Conservation (phyloP, 2,329 filamentous ascomycete species). For the Ophiostoma himal-ulmi region DNA sequence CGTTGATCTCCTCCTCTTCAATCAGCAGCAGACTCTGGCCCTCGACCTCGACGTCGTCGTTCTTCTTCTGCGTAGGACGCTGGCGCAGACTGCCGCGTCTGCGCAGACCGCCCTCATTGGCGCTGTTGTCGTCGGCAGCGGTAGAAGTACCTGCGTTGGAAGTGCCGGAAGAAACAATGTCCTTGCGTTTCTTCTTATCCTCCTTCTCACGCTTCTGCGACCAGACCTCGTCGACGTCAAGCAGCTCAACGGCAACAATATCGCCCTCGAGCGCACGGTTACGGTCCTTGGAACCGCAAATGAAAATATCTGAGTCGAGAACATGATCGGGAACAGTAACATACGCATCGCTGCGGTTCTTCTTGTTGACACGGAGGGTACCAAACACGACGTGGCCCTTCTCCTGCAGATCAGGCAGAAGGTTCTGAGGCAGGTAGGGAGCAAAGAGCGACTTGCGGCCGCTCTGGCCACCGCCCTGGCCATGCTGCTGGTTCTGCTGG, state of each 20-base stretch:
- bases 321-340: conserved; percentile 83
- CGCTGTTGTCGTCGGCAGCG: conserved; percentile 51
- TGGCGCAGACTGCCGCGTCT: conserved; percentile 92
- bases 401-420: conserved; percentile 78
- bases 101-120: conserved; percentile 76
- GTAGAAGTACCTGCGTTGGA: conserved; percentile 60
- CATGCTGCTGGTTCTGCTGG: conserved; percentile 64
- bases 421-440: conserved; percentile 92
- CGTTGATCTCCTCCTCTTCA: conserved; percentile 97
- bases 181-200: conserved; percentile 99
- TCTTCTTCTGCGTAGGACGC: conserved; percentile 98
- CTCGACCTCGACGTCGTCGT: conserved; percentile 97
- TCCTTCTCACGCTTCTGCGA: conserved; percentile 98
- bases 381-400: conserved; percentile 94
- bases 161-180: conserved; percentile 77
- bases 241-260: conserved; percentile 87
- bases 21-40: conserved; percentile 94
- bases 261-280: conserved; percentile 96
- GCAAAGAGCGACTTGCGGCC: conserved; percentile 95
- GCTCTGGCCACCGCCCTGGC: not conserved
- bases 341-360: conserved; percentile 97
- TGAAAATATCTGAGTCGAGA: conserved; percentile 97
- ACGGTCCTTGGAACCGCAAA: conserved; percentile 97
- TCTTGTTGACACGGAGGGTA: conserved; percentile 97
- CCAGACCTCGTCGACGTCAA: conserved; percentile 98